Evolutionary conservation across 768 basidiomycete genomes (phyloP), one percentile per base, ranked within the genome.

Genomic region (button mushroom (Agaricus bisporus)): DNA sequence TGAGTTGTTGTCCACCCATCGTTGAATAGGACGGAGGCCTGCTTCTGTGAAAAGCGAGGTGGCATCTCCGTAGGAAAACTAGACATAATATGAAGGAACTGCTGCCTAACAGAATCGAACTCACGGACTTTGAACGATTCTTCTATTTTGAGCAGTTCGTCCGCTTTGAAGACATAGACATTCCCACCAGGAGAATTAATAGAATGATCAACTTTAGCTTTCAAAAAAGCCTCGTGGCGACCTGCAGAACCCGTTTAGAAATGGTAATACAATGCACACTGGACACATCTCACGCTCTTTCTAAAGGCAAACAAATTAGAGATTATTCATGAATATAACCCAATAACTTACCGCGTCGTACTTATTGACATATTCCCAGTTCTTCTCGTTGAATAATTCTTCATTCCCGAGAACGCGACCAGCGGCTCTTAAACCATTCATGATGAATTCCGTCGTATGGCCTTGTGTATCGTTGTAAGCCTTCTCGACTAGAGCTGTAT

Each of bases 401-500:
- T 85, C 82, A 57, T 88, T 69, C 8, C 90, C 88, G 10, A 95
- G 74, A 17, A 78, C 75, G 18, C 76, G 70, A 9, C 88, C 86
- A 0, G 88, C 88, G 8, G 73, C 80, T 51, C 70, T 77, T 49
- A 95, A 74, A 0, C 89, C 93, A 61, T 97, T 93, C 81, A 94
- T 84, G 57, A 95, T 88, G 63, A 97, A 95, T 10, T 70, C 70
- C 60, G 71, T 74, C 0, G 91, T 92, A 58, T 82, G 70, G 3
- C 88, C 91, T 55, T 80, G 76, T 4, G 74, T 71, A 60, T 97
- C 94, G 60, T 95, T 86, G 69, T 98, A 98, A 0, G 95, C 95
- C 17, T 72, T 65, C 64, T 95, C 90, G 51, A 98, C 87, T 56
- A 79, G 71, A n/a, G 69, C 64, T 51, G 76, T 75, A 36, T 79